A percentile compares a stretch with the other conserved stretches of the same genome.
These are phyloP conservation scores for Mycena polygramma DNA, from an alignment of 768 basidiomycete species.

Conservation along the genomic window DNA sequence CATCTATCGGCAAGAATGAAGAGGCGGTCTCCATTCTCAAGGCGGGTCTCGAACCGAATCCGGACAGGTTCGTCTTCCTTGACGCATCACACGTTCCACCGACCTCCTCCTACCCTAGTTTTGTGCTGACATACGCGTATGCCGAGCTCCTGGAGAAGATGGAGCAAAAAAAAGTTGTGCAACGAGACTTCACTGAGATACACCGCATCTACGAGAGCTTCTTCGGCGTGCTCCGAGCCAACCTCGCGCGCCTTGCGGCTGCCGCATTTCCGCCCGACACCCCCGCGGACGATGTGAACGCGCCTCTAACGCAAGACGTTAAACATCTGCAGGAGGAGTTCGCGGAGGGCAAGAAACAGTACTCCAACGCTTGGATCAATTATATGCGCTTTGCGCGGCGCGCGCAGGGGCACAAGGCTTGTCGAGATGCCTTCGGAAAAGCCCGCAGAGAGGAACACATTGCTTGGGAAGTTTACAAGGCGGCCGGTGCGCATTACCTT, in stretches of 20 bases:
- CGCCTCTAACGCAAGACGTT: background rate
- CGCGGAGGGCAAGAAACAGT: slow-evolving; percentile 73
- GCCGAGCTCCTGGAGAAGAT: slow-evolving; percentile 70
- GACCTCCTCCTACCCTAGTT: slow-evolving; percentile 59
- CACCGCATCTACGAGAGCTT: slow-evolving; percentile 82
- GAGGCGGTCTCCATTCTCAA: slow-evolving; percentile 87
- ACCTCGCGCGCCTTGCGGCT: slow-evolving; percentile 74
- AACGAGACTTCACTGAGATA: slow-evolving; percentile 71
- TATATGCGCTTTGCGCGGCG: slow-evolving; percentile 94
- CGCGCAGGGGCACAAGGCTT: slow-evolving; percentile 87
- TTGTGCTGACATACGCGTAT: slow-evolving; percentile 89
- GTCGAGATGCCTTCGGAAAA: slow-evolving; percentile 82
- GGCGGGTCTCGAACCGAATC: slow-evolving; percentile 90
- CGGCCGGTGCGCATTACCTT: slow-evolving; percentile 72
- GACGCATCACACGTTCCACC: background rate
- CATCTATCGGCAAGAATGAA: slow-evolving; percentile 79
- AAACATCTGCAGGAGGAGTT: slow-evolving; percentile 51
- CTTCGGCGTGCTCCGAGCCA: slow-evolving; percentile 70
- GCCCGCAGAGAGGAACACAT: slow-evolving; percentile 82
- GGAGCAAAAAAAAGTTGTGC: slow-evolving; percentile 65
- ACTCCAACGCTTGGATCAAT: slow-evolving; percentile 85
- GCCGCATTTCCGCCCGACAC: slow-evolving; percentile 44
- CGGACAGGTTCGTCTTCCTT: slow-evolving; percentile 67
- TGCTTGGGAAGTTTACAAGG: slow-evolving; percentile 95
- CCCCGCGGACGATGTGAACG: slow-evolving; percentile 6